Percentiles rank a stretch among this genome's conserved stretches.
Conservation (phyloP, 2,329 filamentous ascomycete genomes). For the Talaromyces sp. region DNA sequence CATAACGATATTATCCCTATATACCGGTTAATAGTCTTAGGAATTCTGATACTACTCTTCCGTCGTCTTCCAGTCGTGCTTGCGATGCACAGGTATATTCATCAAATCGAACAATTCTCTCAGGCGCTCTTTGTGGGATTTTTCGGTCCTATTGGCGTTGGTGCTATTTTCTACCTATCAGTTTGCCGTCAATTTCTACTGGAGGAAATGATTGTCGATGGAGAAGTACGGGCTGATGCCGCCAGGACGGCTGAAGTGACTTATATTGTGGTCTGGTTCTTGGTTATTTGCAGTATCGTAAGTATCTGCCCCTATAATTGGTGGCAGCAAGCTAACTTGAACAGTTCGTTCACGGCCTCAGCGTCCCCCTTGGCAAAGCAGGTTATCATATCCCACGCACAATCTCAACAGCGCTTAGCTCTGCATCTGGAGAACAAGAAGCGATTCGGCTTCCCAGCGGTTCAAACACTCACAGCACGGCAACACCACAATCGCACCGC, state of each 20-base stretch:
- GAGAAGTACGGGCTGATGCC: constrained; percentile 63
- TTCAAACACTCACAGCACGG: constrained; percentile 34
- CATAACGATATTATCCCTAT: constrained; percentile 68
- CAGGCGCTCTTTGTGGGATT: constrained; percentile 87
- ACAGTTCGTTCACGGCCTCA: constrained; percentile 74
- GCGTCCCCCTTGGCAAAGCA: constrained; percentile 63
- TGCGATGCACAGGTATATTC: constrained; percentile 69
- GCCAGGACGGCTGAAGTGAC: constrained; percentile 63
- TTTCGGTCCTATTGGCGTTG: constrained; percentile 89
- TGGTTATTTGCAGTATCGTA: constrained; percentile 78
- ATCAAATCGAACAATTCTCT: constrained; percentile 68
- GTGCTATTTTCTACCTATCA: constrained; percentile 86
- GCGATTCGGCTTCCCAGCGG: constrained; percentile 29
- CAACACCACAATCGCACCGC: constrained; percentile 21
- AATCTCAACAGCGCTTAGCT: constrained; percentile 46
- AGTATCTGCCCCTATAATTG: constrained; percentile 30
- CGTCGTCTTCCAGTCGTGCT: constrained; percentile 75
- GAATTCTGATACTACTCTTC: constrained; percentile 71
- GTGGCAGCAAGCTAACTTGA: background rate
- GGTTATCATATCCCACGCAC: constrained; percentile 47
- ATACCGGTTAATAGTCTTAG: constrained; percentile 69
- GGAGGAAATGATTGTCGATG: constrained; percentile 54
- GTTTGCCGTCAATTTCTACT: constrained; percentile 71
- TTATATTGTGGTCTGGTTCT: constrained; percentile 77
- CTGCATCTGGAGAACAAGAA: constrained; percentile 28